Base-by-base conservation (phyloP, 306 rosid genomes). In the Quercus robur region DNA sequence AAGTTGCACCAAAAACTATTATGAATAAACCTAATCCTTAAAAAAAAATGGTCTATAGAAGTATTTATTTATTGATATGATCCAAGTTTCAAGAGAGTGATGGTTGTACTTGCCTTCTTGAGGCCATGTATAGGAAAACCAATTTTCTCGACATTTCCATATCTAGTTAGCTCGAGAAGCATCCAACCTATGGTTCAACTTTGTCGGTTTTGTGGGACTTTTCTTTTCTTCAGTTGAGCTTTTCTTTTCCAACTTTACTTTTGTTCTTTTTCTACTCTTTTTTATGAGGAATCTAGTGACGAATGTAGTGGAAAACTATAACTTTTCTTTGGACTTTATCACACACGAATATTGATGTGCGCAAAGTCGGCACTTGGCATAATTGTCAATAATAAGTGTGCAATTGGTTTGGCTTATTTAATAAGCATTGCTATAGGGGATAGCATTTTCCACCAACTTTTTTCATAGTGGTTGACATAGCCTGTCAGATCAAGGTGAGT, bases 131-230 rank as follows among this genome's bases (percentile, higher is more conserved):
- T 19, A 6, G 13, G 57, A 56, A 55, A 33, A 63, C 35, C 23
- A 15, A 75, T 75, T 85, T 30, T 49, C 55, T 63, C 63, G 63
- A 30, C 70, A 57, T 79, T 83, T 76, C 86, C 72, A 75, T 74
- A 79, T 85, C 79, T 79, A 84, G 82, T 70, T 78, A 81, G 71
- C 77, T 87, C 84, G 25, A 81, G 87, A 88, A 76, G 52, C 71
- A 71, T 83, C 86, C 75, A 75, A 68, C 85, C 81, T 73, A 76
- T 78, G 76, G 74, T 81, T 74, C 30, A 84, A 75, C 81, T 56
- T 82, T 84, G 91, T 80, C 85, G 84, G 87, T 79, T 62, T 23
- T 70, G 72, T 75, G 79, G 81, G 87, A 13, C 87, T 61, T 72
- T 75, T 66, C 63, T 73, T 58, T 54, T 76, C 35, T 54, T 76